Evolutionary conservation across 768 basidiomycete genomes (phyloP), one percentile per base, ranked within the genome.

Genomic region (Mrakia gelida): DNA sequence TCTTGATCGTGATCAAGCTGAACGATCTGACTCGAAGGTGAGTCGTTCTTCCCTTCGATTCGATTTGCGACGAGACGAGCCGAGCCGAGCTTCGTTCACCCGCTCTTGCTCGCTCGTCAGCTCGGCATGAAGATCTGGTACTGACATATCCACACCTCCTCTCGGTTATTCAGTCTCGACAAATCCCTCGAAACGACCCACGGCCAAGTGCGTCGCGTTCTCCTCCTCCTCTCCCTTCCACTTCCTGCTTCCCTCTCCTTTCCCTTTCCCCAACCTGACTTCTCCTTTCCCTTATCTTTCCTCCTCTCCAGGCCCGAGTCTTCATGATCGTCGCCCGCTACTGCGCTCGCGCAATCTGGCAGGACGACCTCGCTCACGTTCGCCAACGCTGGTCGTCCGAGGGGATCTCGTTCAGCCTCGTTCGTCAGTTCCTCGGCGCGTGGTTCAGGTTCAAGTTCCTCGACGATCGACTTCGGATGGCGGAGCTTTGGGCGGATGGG

Each of bases 261-360:
- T 8, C 43, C 18, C 16, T 43, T 23, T 10, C 28, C 32, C 15
- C n/a, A 9, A 7, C n/a, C 59, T 41, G 18, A n/a, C 61, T 21
- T 45, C 18, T 28, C 62, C n/a, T 23, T 32, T 23, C 11, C 41
- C 13, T 30, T 52, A 10, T 6, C 30, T 3, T 3, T 43, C 41
- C 23, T 23, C 18, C n/a, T 16, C 43, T 18, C 52, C 43, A 93
- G 88, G 87, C 90, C 77, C 91, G 96, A 28, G 90, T 98, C 82
- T 98, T 98, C 84, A 83, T 98, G 65, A 91, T 98, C 77, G 92
- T 92, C 23, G 95, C 94, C 10, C 91, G 92, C 82, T 96, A 92
- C 84, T 97, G 95, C 83, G 87, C 90, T 72, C 87, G 61, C 3
- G 45, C 73, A 0, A 72, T 78, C 65, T 75, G 59, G 30, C 32